Percentiles rank a stretch among this genome's conserved stretches.
phyloP scores from a whole-genome alignment of 2,329 filamentous ascomycete genomes.

The Fusarium concolor region DNA sequence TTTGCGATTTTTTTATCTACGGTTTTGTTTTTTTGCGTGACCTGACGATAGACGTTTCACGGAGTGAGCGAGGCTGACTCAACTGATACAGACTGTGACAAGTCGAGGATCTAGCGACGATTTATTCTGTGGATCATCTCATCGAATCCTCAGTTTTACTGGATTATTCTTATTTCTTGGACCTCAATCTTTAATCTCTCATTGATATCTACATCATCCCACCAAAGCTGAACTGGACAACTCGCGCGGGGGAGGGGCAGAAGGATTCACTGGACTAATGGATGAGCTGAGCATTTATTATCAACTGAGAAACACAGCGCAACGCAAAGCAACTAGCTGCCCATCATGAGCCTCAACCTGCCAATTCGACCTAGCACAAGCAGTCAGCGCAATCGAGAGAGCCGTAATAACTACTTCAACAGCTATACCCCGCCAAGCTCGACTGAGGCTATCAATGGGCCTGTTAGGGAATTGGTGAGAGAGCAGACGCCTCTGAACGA shows the following conservation, averaged over 20 bases:
- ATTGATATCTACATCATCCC: too few relatives aligned
- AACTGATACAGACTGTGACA: constrained; percentile 28
- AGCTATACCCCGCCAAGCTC: constrained; percentile 66
- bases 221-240: constrained; percentile 20
- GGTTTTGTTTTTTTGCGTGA: constrained; percentile 8
- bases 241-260: constrained; percentile 44
- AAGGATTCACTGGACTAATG: constrained; percentile 33
- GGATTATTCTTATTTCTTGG: neutral
- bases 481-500: constrained; percentile 67
- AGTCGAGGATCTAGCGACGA: constrained; percentile 12
- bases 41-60: constrained; percentile 33
- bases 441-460: constrained; percentile 72
- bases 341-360: constrained; percentile 62
- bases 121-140: neutral
- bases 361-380: constrained; percentile 60
- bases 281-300: neutral
- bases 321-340: neutral
- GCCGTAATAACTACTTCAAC: constrained; percentile 65
- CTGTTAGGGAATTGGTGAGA: constrained; percentile 66
- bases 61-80: neutral
- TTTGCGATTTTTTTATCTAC: neutral
- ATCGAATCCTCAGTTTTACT: neutral
- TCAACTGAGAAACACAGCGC: neutral
- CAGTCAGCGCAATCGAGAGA: constrained; percentile 65
- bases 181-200: neutral